A percentile compares a stretch with the other conserved stretches of the same genome.
phyloP scores from a whole-genome alignment of 306 rosid genomes.

The Echinosophora koreensis region DNA sequence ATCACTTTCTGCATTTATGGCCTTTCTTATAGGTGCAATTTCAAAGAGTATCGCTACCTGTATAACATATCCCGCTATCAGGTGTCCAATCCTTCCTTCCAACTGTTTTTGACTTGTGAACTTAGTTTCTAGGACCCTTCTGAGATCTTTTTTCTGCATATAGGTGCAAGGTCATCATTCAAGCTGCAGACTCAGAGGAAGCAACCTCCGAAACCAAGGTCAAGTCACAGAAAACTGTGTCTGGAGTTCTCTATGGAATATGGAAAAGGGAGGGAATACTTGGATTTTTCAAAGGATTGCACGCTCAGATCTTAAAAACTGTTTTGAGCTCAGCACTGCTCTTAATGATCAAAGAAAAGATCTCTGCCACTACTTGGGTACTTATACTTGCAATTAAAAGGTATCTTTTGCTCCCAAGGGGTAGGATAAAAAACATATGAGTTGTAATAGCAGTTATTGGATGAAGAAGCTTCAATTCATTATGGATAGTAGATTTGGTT shows the following conservation, averaged over 20 bases:
- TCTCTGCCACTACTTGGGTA: constrained; percentile 88
- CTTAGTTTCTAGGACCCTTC: constrained; percentile 37
- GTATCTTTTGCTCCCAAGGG: constrained; percentile 68
- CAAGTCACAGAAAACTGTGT: constrained; percentile 65
- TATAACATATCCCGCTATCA: constrained; percentile 96
- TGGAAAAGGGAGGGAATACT: constrained; percentile 86
- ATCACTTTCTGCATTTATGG: constrained; percentile 85
- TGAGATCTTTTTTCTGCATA: constrained; percentile 32
- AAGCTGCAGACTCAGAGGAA: constrained; percentile 79
- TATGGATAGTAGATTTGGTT: constrained; percentile 43
- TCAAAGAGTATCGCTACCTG: constrained; percentile 88
- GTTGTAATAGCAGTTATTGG: constrained; percentile 32
- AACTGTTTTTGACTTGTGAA: constrained; percentile 38
- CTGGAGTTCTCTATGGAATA: constrained; percentile 65
- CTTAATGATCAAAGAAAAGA: constrained; percentile 98
- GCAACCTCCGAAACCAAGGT: constrained; percentile 45
- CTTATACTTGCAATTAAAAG: constrained; percentile 82
- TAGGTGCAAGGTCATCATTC: constrained; percentile 99
- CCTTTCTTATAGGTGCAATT: constrained; percentile 86
- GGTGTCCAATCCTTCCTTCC: constrained; percentile 59
- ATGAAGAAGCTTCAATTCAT: constrained; percentile 41
- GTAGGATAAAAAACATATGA: constrained; percentile 52
- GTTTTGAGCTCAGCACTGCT: constrained; percentile 96
- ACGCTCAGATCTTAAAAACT: constrained; percentile 96
- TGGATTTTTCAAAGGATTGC: constrained; percentile 93